Evolutionary conservation across 2,329 filamentous ascomycete species (phyloP).

Genomic region (Phyllosticta ampelicida): DNA sequence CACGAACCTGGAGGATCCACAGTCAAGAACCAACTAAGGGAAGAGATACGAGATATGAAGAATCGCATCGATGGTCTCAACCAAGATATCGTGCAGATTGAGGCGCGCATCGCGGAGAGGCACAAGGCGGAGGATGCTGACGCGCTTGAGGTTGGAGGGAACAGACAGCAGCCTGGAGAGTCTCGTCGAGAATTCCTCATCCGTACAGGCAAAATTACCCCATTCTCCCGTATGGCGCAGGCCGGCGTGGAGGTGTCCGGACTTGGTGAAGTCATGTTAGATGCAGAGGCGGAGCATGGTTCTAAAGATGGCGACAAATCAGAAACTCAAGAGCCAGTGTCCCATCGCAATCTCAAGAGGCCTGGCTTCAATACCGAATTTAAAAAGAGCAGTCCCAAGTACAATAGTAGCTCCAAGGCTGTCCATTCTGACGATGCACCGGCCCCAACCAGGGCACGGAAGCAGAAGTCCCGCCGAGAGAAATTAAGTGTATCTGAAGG

Average conservation of each 20-base stretch:
- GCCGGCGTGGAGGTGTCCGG: constrained; percentile 54
- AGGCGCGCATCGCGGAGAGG: constrained; percentile 67
- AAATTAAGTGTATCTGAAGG: constrained; percentile 14
- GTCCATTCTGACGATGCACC: constrained; percentile 15
- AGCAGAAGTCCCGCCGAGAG: not conserved
- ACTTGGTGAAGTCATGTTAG: constrained; percentile 65
- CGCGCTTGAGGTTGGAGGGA: constrained; percentile 37
- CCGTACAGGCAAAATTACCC: constrained; percentile 93
- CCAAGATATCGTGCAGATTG: constrained; percentile 69
- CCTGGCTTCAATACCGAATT: constrained; percentile 33
- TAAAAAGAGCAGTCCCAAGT: not conserved
- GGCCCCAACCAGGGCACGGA: constrained; percentile 23
- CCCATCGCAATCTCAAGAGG: constrained; percentile 38
- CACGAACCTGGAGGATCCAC: constrained; percentile 43
- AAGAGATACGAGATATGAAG: constrained; percentile 56
- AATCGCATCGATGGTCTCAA: constrained; percentile 53
- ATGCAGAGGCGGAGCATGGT: constrained; percentile 50
- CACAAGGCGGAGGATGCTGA: constrained; percentile 45
- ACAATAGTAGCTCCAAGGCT: not conserved
- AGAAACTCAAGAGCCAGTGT: constrained; percentile 21
- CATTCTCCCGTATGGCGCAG: constrained; percentile 72
- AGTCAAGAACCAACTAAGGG: constrained; percentile 48
- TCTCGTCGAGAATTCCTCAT: constrained; percentile 82
- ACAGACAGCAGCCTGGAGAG: constrained; percentile 62
- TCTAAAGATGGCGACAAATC: constrained; percentile 14